phyloP scores from a whole-genome alignment of 805 yeast species.

The Candida arabinofermentans region DNA sequence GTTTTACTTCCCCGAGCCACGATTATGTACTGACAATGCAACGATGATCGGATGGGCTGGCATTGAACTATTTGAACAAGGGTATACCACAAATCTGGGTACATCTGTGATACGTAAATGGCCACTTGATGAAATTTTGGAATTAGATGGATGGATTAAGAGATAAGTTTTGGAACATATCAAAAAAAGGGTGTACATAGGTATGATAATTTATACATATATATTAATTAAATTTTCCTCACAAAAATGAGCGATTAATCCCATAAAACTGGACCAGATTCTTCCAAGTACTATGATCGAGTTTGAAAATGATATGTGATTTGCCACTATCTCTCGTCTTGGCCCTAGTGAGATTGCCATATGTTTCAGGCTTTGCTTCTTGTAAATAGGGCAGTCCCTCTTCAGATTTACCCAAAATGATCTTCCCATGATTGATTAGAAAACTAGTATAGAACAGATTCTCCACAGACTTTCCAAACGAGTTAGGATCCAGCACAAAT shows the following conservation, averaged over 20 bases:
- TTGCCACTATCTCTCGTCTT: conserved; percentile 23
- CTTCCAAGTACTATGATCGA: conserved; percentile 67
- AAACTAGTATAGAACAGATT: conserved; percentile 82
- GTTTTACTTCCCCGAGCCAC: conserved; percentile 64
- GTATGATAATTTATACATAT: neutral
- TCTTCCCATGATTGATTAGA: conserved; percentile 66
- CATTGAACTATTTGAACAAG: conserved; percentile 70
- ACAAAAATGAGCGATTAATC: conserved; percentile 50
- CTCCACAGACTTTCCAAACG: conserved; percentile 78
- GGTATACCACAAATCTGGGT: conserved; percentile 45
- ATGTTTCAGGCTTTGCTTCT: conserved; percentile 19
- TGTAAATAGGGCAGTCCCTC: conserved; percentile 35
- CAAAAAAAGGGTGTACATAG: neutral
- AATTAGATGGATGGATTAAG: conserved; percentile 49
- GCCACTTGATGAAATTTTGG: conserved; percentile 59
- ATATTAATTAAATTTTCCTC: neutral
- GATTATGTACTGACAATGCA: conserved; percentile 90
- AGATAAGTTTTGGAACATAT: neutral
- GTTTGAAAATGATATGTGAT: conserved; percentile 68
- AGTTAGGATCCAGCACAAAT: conserved; percentile 69
- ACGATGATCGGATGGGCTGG: conserved; percentile 99
- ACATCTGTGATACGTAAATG: conserved; percentile 74
- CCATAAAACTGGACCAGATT: conserved; percentile 47
- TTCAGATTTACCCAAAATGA: conserved; percentile 49
- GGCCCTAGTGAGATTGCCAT: conserved; percentile 20